A percentile compares a stretch with the other conserved stretches of the same genome.
Conservation (phyloP, 768 basidiomycete genomes). For the Mrakia gelida region DNA sequence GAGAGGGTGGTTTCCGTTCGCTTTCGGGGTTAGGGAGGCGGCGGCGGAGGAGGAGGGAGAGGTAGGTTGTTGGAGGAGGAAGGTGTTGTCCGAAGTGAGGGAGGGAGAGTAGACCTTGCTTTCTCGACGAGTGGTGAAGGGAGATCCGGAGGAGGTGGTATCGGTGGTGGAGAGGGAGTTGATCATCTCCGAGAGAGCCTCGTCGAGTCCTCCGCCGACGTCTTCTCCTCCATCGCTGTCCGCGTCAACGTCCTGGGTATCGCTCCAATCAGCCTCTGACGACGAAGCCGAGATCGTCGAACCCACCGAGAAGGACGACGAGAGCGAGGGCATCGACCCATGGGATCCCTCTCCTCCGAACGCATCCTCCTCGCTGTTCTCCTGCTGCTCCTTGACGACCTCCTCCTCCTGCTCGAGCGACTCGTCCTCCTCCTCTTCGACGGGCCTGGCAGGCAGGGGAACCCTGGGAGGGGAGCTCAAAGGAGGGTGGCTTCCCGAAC, state of each 20-base stretch:
- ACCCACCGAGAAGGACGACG: constrained; percentile 3
- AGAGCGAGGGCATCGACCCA: constrained; percentile 12
- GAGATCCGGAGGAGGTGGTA: background rate
- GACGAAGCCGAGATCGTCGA: background rate
- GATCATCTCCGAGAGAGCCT: constrained; percentile 17
- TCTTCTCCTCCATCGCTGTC: background rate
- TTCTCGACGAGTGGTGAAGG: background rate
- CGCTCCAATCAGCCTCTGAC: constrained; percentile 5
- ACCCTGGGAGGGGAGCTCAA: background rate
- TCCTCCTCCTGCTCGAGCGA: background rate
- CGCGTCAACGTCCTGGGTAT: background rate
- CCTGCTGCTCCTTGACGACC: background rate
- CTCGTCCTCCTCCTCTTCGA: background rate
- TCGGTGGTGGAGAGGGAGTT: background rate
- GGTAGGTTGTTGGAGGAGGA: constrained; percentile 1
- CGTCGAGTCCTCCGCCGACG: background rate
- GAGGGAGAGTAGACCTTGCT: background rate
- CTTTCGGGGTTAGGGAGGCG: background rate
- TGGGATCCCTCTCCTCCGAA: background rate
- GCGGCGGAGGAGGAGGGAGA: background rate
- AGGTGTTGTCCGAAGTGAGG: background rate
- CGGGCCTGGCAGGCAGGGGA: background rate
- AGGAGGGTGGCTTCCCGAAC: background rate
- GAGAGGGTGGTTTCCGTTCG: background rate
- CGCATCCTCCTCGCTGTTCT: background rate